Percentiles rank a stretch among this genome's conserved stretches.
Evolutionary conservation across 768 basidiomycete genomes (phyloP).

Genomic region (Sarcodon sp.): DNA sequence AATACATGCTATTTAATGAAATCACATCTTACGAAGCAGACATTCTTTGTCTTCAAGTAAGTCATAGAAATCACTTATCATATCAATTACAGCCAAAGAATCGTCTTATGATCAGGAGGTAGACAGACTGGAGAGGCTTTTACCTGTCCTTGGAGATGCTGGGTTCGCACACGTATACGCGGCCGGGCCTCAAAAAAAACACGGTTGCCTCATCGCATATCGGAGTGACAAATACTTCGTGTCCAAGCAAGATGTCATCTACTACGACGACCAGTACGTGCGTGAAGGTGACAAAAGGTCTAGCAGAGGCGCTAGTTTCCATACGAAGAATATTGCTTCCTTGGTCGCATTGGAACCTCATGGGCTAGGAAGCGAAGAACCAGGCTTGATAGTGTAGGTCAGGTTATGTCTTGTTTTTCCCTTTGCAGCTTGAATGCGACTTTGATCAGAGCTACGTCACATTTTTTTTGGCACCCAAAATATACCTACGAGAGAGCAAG

Average conservation of each 20-base stretch:
- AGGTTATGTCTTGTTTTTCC: too few relatives aligned
- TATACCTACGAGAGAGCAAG: slow-evolving; percentile 79
- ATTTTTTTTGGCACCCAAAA: slow-evolving; percentile 92
- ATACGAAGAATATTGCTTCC: slow-evolving; percentile 71
- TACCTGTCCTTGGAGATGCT: slow-evolving; percentile 50
- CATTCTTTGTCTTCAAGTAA: slow-evolving; percentile 78
- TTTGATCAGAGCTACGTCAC: slow-evolving; percentile 68
- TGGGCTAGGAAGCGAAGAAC: slow-evolving; percentile 18
- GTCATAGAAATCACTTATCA: slow-evolving; percentile 4
- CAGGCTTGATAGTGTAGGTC: slow-evolving; percentile 28
- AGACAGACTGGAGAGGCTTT: slow-evolving; percentile 62
- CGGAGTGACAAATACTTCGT: slow-evolving; percentile 36
- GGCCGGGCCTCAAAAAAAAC: slow-evolving; percentile 62
- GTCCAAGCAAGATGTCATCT: slow-evolving; percentile 32
- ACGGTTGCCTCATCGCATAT: slow-evolving; percentile 80
- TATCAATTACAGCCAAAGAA: neutral
- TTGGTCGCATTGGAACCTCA: slow-evolving; percentile 51
- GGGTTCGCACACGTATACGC: slow-evolving; percentile 57
- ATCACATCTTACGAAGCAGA: slow-evolving; percentile 64
- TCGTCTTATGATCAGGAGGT: slow-evolving; percentile 51
- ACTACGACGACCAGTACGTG: slow-evolving; percentile 59
- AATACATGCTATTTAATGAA: slow-evolving; percentile 67
- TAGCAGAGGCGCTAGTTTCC: slow-evolving; percentile 46
- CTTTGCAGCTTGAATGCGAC: too few relatives aligned
- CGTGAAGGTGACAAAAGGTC: slow-evolving; percentile 20